Conservation (phyloP, 2,329 filamentous ascomycete species). For the Sclerotinia trifoliorum region DNA sequence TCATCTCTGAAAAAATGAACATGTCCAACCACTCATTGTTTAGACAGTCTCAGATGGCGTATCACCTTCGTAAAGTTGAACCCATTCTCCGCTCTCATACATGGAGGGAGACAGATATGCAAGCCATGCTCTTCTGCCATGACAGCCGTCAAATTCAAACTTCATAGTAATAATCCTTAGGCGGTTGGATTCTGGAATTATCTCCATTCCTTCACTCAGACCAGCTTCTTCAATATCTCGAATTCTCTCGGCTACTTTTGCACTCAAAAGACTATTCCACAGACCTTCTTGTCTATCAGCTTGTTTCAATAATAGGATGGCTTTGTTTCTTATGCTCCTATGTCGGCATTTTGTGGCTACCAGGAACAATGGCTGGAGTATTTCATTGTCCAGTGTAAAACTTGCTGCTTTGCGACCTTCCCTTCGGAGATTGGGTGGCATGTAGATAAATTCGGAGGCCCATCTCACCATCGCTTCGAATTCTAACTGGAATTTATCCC, state of each 20-base stretch:
- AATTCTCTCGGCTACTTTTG: constrained; percentile 24
- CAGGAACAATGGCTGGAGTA: constrained; percentile 61
- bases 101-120: background rate
- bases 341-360: constrained; percentile 63
- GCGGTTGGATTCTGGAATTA: constrained; percentile 11
- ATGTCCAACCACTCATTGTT: background rate
- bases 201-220: background rate
- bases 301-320: constrained; percentile 57
- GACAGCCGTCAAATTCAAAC: constrained; percentile 6
- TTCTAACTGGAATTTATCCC: constrained; percentile 20
- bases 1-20: background rate
- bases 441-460: constrained; percentile 16
- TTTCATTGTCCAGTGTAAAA: constrained; percentile 61
- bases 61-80: background rate
- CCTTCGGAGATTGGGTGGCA: background rate
- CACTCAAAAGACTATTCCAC: constrained; percentile 51
- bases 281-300: constrained; percentile 62
- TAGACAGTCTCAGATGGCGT: background rate
- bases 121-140: constrained; percentile 18
- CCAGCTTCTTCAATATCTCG: constrained; percentile 25
- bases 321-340: constrained; percentile 53
- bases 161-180: constrained; percentile 8
- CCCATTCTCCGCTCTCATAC: constrained; percentile 16
- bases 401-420: background rate
- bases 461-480: constrained; percentile 20